A percentile compares a stretch with the other conserved stretches of the same genome.
phyloP scores from a whole-genome alignment of 805 yeast genomes.

The Suhomyces kilbournensis region DNA sequence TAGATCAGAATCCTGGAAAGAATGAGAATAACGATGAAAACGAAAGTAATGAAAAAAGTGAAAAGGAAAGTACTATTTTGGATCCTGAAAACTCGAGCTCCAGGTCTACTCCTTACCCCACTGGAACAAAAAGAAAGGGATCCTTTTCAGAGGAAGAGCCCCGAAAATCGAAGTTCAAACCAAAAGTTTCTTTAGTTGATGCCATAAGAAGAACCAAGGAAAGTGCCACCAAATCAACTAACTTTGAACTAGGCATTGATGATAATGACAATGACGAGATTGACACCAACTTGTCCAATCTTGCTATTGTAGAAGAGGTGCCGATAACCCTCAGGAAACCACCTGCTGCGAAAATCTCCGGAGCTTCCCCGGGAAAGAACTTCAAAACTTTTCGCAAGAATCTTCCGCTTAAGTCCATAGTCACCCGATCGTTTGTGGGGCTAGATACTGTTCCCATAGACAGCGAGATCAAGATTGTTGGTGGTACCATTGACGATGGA shows the following conservation, averaged over 20 bases:
- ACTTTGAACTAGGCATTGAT: conserved; percentile 25
- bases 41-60: background rate
- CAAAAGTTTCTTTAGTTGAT: conserved; percentile 21
- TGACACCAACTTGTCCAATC: conserved; percentile 20
- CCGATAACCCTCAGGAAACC: conserved; percentile 15
- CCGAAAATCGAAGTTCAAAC: conserved; percentile 3
- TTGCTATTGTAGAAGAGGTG: conserved; percentile 34
- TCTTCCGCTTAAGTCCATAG: conserved; percentile 15
- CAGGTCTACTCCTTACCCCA: background rate
- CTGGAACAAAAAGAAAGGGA: background rate
- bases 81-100: background rate
- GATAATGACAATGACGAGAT: conserved; percentile 22
- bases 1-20: background rate
- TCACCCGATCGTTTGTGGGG: conserved; percentile 30
- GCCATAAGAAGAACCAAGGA: conserved; percentile 29
- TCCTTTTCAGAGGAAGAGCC: background rate
- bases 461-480: conserved; percentile 8
- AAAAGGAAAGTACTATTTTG: background rate
- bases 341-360: conserved; percentile 3
- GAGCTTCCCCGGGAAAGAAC: conserved; percentile 25
- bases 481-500: background rate
- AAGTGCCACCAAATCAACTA: conserved; percentile 17
- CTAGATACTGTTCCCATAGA: conserved; percentile 12
- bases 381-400: conserved; percentile 37
- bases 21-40: background rate